A percentile compares a stretch with the other conserved stretches of the same genome.
Evolutionary conservation across 176 grass and related monocot genomes (phyloP).

Genomic region (Zoysia japonica): DNA sequence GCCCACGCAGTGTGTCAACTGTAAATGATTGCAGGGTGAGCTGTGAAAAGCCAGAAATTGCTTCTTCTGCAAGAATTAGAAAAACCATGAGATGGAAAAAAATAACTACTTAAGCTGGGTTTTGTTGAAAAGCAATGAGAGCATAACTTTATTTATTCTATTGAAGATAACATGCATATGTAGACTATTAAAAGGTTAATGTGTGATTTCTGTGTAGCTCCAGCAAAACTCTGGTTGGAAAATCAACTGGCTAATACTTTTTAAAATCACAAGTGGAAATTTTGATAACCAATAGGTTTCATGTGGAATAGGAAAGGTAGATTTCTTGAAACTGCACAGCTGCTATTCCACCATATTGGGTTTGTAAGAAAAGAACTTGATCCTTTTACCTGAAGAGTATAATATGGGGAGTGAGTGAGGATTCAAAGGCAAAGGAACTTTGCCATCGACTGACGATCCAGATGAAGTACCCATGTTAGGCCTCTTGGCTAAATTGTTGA

Average conservation of each 20-base stretch:
- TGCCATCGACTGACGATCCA: constrained; percentile 52
- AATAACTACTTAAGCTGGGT: background rate
- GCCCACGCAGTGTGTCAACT: constrained; percentile 72
- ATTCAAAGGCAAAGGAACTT: constrained; percentile 3
- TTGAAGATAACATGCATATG: background rate
- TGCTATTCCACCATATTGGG: constrained; percentile 4
- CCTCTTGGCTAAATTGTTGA: constrained; percentile 60
- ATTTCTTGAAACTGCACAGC: background rate
- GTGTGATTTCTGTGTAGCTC: background rate
- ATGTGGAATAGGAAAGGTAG: background rate
- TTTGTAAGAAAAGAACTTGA: background rate
- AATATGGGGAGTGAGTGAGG: background rate
- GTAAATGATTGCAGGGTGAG: constrained; percentile 74
- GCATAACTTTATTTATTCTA: background rate
- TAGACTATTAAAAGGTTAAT: background rate
- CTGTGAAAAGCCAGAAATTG: constrained; percentile 61
- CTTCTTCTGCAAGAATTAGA: constrained; percentile 45
- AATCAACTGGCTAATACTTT: background rate
- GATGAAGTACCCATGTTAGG: constrained; percentile 54
- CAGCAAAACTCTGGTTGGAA: background rate
- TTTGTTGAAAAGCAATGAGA: background rate
- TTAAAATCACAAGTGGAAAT: background rate
- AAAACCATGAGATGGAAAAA: constrained; percentile 16
- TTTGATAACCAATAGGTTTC: background rate
- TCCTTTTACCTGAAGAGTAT: constrained; percentile 12